Evolutionary conservation across 495 filamentous ascomycete species (phyloP), one percentile per base, ranked within the genome.

Genomic region (Thozetella sp.): DNA sequence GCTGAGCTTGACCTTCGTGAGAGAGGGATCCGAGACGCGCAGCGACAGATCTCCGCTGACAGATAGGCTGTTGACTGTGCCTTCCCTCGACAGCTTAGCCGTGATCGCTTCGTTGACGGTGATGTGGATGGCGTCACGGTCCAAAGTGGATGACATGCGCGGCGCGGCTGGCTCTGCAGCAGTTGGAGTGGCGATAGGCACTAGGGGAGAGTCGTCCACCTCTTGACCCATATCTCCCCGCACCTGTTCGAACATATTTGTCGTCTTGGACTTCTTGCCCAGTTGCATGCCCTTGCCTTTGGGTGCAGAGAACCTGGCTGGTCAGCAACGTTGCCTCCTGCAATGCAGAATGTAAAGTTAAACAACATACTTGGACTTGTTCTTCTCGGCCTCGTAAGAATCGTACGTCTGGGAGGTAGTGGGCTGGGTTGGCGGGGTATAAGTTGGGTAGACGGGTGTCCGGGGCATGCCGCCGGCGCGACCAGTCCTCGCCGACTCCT

Each of bases 281-380:
- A 99, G 77, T 73, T 97, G 94, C 95, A 99, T 97, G 54, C 95
- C 95, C 76, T 99, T 99, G 58, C 93, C 92, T 70, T 94, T 93
- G 34, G 87, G 84, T 25, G 90, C 86, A 51, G 88, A 70, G 27
- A 79, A 73, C 67, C 78, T 76, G 55, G 17, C 30, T 17, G 11
- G 63, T 73, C 56, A 74, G 70, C 53, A 40, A 53, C 48, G n/a
- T 4, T 15, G 23, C 23, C 27, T 34, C 13, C 13, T 27, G 17
- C n/a, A 26, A 12, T 25, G 12, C 13, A 22, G n/a, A 2, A 13
- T 53, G 24, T 13, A 25, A 9, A 15, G 24, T 13, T 26, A 9
- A 15, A 19, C 15, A n/a, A 64, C 87, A 60, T 82, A 90, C 89
- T 90, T 90, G 66, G 88, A 71, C 77, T 96, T 96, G 76, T 96